A percentile compares a stretch with the other conserved stretches of the same genome.
These are phyloP conservation scores for Spiromastix sp. DNA, from an alignment of 2,329 filamentous ascomycete species.

Conservation along the genomic window DNA sequence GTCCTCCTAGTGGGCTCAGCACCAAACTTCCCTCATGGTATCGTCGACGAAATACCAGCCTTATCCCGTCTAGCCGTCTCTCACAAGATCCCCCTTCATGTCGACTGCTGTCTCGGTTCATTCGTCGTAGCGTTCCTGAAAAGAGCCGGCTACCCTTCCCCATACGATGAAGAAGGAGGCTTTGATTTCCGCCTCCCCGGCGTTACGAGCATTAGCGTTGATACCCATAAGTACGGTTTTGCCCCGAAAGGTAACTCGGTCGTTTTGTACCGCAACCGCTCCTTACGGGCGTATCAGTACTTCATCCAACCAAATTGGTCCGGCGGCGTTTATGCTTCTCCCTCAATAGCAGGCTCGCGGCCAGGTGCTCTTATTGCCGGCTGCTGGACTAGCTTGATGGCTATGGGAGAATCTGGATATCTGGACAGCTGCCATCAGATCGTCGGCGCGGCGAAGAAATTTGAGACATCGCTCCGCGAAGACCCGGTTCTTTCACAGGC, in stretches of 20 bases:
- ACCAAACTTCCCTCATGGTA: conserved; percentile 95
- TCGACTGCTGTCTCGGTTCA: conserved; percentile 94
- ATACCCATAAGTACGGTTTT: conserved; percentile 99
- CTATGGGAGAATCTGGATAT: conserved; percentile 78
- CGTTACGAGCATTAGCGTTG: conserved; percentile 89
- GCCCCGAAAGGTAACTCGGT: conserved; percentile 96
- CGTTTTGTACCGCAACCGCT: conserved; percentile 72
- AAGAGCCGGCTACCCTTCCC: conserved; percentile 67
- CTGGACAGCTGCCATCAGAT: conserved; percentile 78
- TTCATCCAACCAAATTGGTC: conserved; percentile 93
- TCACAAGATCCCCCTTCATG: conserved; percentile 77
- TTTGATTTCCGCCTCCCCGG: conserved; percentile 94
- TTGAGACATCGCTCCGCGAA: conserved; percentile 62
- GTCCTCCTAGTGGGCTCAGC: conserved; percentile 87
- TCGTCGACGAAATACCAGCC: conserved; percentile 85
- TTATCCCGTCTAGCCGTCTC: conserved; percentile 74
- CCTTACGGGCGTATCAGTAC: conserved; percentile 82
- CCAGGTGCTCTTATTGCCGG: conserved; percentile 91
- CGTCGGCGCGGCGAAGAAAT: conserved; percentile 74
- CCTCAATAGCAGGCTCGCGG: conserved; percentile 80
- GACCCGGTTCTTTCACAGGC: conserved; percentile 60
- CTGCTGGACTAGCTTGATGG: conserved; percentile 90
- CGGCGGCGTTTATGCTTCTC: conserved; percentile 90
- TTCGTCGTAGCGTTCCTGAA: conserved; percentile 89
- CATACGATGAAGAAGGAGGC: conserved; percentile 55